Percentiles rank a stretch among this genome's conserved stretches.
phyloP scores from a whole-genome alignment of 192 early-diverging fungal genomes.

The Linnemannia exigua region DNA sequence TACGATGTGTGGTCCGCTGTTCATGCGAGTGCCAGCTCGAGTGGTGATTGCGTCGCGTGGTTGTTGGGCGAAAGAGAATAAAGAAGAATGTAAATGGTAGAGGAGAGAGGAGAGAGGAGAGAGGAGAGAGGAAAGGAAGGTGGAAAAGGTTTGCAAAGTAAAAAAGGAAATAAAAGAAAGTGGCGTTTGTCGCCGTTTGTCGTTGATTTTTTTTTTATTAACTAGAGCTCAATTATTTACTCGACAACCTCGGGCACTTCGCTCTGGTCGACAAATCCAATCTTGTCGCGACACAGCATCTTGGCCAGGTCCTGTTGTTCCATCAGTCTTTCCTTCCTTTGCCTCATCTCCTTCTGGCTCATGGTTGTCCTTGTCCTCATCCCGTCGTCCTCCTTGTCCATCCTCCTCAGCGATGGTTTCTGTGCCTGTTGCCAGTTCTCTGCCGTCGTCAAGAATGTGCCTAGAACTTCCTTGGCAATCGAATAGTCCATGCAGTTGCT shows the following conservation, averaged over 20 bases:
- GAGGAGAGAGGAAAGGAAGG: neutral
- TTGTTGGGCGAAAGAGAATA: neutral
- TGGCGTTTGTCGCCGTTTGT: too few species aligned
- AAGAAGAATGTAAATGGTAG: neutral
- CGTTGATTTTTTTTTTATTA: neutral
- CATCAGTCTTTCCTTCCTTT: neutral
- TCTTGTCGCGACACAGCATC: slow-evolving; percentile 34
- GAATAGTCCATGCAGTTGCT: slow-evolving; percentile 49
- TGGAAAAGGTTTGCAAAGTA: neutral
- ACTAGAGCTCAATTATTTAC: too few species aligned
- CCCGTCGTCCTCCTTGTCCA: neutral
- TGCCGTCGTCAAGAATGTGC: slow-evolving; percentile 27
- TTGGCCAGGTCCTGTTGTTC: slow-evolving; percentile 26
- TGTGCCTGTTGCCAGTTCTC: slow-evolving; percentile 8
- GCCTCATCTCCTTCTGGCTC: slow-evolving; percentile 1
- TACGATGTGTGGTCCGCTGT: too few species aligned
- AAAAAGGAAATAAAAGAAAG: neutral
- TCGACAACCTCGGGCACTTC: slow-evolving; percentile 54
- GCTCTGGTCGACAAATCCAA: slow-evolving; percentile 39
- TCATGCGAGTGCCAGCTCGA: neutral
- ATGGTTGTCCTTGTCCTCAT: neutral
- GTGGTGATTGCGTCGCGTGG: neutral
- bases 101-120: too few species aligned
- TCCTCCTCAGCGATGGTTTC: neutral
- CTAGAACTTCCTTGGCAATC: slow-evolving; percentile 39